Base-by-base conservation (phyloP, 2,329 filamentous ascomycete genomes). In the Calonectria crousiana region DNA sequence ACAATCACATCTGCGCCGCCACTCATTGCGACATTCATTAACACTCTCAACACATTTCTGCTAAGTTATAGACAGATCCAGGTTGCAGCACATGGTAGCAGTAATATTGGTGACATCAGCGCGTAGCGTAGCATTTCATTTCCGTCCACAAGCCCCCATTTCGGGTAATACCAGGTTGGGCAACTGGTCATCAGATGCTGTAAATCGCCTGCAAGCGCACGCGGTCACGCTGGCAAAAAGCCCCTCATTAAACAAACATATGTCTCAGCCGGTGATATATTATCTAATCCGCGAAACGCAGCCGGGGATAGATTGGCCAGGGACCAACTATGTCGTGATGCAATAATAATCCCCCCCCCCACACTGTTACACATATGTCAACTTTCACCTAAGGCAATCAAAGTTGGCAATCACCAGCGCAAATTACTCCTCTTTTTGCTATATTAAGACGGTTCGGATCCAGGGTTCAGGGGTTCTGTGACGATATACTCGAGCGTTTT, bases 121-220 rank as follows among this genome's bases (percentile, higher is more conserved):
- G 14, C 34, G 56, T 26, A 62, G 56, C 56, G 56, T 62, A 41
- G 56, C 56, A 62, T 41, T 62, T 62, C 56, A 62, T 62, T 62
- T 62, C 56, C 56, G 56, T 26, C 34, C 56, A 5, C 23, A 41
- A 26, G 38, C 44, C 44, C 56, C 53, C 34, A 41, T 41, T 11
- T 41, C 26, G 13, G 26, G 56, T 28, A 62, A 28, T 34, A 41
- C 56, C 56, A 41, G 41, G 14, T 6, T 62, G 56, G n/a, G 34
- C 26, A 23, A 41, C 56, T 20, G 10, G 23, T 11, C 56, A 62
- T 62, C 34, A 20, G 14, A 41, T 62, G 56, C 23, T 18, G 23
- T 62, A 26, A 60, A 62, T 62, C 56, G 28, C 56, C 56, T 41
- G 34, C 34, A 41, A 41, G 44, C 44, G 20, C 20, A n/a, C 20